phyloP scores from a whole-genome alignment of 306 rosid species.

The Argentina anserina region DNA sequence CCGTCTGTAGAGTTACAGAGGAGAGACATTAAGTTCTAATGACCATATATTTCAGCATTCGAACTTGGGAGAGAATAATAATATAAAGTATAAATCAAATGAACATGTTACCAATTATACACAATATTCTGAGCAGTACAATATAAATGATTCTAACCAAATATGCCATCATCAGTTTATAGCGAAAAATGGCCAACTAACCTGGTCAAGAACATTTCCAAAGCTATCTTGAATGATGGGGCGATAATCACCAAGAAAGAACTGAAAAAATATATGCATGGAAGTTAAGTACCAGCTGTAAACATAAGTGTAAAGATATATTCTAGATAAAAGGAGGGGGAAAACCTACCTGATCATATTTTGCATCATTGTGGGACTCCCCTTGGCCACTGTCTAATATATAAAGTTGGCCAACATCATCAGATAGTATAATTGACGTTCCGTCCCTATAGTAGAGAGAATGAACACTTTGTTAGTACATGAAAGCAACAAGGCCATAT shows the following conservation, averaged over 20 bases:
- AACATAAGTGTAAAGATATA: slow-evolving; percentile 12
- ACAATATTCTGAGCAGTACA: not conserved
- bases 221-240: slow-evolving; percentile 82
- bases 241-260: slow-evolving; percentile 98
- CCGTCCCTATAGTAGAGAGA: slow-evolving; percentile 67
- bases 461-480: slow-evolving; percentile 22
- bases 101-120: not conserved
- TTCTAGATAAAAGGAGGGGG: not conserved
- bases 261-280: slow-evolving; percentile 48
- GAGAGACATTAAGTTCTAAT: not conserved
- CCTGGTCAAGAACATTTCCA: slow-evolving; percentile 94
- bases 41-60: not conserved
- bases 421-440: slow-evolving; percentile 92
- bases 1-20: not conserved
- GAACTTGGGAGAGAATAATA: not conserved
- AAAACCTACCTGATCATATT: slow-evolving; percentile 82
- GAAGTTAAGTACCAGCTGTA: slow-evolving; percentile 21
- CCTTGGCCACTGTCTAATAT: slow-evolving; percentile 91
- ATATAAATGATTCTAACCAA: not conserved
- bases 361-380: slow-evolving; percentile 90
- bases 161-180: not conserved
- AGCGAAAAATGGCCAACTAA: slow-evolving; percentile 31
- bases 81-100: not conserved
- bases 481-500: slow-evolving; percentile 4
- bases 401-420: slow-evolving; percentile 95